Conservation (phyloP, 108 stramenopile species). For the Cyclotella choctawhatcheeana region DNA sequence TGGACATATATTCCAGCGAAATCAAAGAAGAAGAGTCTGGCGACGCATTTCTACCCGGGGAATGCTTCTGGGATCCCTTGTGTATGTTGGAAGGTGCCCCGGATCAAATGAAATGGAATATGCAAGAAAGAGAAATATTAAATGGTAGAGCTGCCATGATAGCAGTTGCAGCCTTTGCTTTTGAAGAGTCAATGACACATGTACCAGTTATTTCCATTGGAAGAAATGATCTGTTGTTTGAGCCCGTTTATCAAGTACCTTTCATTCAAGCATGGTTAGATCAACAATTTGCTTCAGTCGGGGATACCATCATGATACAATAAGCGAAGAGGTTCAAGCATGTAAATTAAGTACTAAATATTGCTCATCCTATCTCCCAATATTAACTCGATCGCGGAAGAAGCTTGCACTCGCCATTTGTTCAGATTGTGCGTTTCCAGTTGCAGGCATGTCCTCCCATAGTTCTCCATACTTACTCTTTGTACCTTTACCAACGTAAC, state of each 20-base stretch:
- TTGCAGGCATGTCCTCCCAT: constrained; percentile 85
- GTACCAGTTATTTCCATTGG: constrained; percentile 63
- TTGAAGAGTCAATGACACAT: constrained; percentile 83
- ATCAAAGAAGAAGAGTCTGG: constrained; percentile 81
- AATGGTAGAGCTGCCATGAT: constrained; percentile 96
- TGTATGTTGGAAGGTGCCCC: constrained; percentile 78
- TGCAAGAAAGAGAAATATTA: constrained; percentile 90
- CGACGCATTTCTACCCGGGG: constrained; percentile 86
- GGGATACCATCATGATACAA: neutral
- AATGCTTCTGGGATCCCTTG: constrained; percentile 93
- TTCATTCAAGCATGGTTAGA: constrained; percentile 82
- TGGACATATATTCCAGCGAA: constrained; percentile 78
- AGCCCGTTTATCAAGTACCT: constrained; percentile 79
- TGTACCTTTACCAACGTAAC: constrained; percentile 78
- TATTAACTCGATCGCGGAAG: constrained; percentile 33
- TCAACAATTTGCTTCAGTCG: constrained; percentile 45
- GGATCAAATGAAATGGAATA: constrained; percentile 80
- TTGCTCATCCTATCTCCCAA: neutral
- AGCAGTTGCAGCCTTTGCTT: constrained; percentile 80
- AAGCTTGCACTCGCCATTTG: constrained; percentile 35
- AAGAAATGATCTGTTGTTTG: constrained; percentile 76
- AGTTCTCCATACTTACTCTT: constrained; percentile 59
- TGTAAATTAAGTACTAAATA: neutral
- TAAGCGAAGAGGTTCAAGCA: neutral
- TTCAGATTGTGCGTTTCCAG: constrained; percentile 32